phyloP scores from a whole-genome alignment of 2,329 filamentous ascomycete species.

The Apiospora rasikravindrae region DNA sequence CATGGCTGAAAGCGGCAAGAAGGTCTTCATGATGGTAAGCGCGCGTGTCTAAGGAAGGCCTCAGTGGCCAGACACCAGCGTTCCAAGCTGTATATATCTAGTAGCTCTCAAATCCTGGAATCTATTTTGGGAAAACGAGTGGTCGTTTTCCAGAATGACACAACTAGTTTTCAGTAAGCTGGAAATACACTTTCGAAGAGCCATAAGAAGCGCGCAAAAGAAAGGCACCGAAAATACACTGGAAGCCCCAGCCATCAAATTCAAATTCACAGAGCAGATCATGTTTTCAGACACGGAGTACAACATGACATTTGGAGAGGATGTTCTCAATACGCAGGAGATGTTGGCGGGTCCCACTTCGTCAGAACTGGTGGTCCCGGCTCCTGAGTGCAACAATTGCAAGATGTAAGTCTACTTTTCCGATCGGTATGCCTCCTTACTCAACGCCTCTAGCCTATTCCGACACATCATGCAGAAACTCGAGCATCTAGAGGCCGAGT shows the following conservation, averaged over 20 bases:
- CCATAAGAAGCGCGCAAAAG: not conserved
- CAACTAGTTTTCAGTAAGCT: not conserved
- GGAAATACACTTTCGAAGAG: not conserved
- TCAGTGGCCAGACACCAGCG: not conserved
- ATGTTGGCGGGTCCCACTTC: not conserved
- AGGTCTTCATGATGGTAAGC: conserved; percentile 4
- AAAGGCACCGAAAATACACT: not conserved
- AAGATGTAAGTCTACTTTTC: conserved; percentile 1
- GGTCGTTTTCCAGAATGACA: not conserved
- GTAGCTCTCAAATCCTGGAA: not conserved
- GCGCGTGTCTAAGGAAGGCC: not conserved
- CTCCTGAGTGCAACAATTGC: not conserved
- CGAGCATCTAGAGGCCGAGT: conserved; percentile 1
- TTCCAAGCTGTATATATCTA: not conserved
- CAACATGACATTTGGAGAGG: not conserved
- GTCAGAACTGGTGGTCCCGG: not conserved
- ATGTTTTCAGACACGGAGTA: conserved; percentile 1
- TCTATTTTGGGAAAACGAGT: conserved; percentile 3
- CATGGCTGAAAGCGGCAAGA: not conserved
- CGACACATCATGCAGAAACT: not conserved
- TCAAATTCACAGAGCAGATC: not conserved
- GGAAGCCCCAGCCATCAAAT: not conserved
- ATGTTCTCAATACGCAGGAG: not conserved
- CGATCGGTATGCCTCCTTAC: not conserved
- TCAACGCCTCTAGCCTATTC: not conserved